Conservation (phyloP, 306 rosid genomes). For the Glycyrrhiza uralensis region DNA sequence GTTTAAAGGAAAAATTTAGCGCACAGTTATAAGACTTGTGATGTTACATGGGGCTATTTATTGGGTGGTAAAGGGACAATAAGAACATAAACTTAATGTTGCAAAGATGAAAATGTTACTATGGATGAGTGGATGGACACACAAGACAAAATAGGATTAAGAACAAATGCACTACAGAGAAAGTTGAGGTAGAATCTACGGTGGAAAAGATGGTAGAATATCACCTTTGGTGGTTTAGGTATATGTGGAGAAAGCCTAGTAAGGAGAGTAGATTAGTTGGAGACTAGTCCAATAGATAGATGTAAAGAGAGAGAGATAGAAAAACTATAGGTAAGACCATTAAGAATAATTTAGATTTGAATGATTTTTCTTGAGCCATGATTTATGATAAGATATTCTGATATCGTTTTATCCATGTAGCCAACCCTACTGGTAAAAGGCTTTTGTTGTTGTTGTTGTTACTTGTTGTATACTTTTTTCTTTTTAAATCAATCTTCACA, state of each 20-base stretch:
- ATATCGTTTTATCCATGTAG: not conserved
- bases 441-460: not conserved
- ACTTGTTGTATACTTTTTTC: no score
- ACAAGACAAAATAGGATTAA: not conserved
- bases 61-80: not conserved
- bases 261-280: not conserved
- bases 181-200: not conserved
- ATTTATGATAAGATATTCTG: not conserved
- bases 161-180: not conserved
- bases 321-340: not conserved
- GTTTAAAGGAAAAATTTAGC: not conserved
- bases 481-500: not conserved
- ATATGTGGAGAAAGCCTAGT: not conserved
- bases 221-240: not conserved
- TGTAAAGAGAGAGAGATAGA: not conserved
- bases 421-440: not conserved
- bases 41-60: not conserved
- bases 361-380: not conserved
- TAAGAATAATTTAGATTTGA: not conserved
- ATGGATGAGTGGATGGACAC: not conserved
- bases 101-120: not conserved
- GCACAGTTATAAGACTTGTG: not conserved
- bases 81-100: not conserved
- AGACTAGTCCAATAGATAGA: not conserved
- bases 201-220: not conserved